These are phyloP conservation scores for Barnettozyma vustinii DNA, from an alignment of 805 yeast species.

Conservation along the genomic window DNA sequence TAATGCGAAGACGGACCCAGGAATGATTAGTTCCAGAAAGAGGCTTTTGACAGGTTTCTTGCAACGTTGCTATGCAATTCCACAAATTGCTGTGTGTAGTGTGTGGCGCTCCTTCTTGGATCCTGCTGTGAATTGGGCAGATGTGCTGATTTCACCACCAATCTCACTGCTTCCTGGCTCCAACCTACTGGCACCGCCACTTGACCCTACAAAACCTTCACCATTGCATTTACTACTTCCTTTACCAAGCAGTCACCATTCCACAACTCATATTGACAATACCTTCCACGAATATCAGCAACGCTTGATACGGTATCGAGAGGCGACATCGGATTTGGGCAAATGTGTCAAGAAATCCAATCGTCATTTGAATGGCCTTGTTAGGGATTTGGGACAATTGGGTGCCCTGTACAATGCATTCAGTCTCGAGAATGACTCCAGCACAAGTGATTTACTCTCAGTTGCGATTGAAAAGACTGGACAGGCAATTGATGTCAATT, in stretches of 20 bases:
- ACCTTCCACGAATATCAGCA: conserved; percentile 24
- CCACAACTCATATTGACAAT: conserved; percentile 24
- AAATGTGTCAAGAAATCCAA: conserved; percentile 23
- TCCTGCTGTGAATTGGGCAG: conserved; percentile 81
- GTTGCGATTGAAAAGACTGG: conserved; percentile 75
- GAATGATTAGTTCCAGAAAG: conserved; percentile 60
- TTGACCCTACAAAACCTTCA: conserved; percentile 50
- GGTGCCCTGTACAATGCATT: conserved; percentile 67
- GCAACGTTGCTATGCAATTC: conserved; percentile 62
- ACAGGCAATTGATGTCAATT: conserved; percentile 73
- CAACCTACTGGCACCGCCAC: conserved; percentile 55
- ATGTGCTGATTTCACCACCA: conserved; percentile 56
- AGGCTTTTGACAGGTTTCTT: conserved; percentile 73
- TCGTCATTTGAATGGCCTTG: conserved; percentile 44
- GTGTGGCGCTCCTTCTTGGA: conserved; percentile 77
- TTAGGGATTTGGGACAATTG: conserved; percentile 66
- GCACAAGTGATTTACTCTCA: conserved; percentile 32
- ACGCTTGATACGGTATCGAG: conserved; percentile 21
- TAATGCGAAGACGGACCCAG: conserved; percentile 37
- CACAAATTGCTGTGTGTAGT: conserved; percentile 49
- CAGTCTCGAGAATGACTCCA: conserved; percentile 40
- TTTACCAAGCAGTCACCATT: conserved; percentile 37
- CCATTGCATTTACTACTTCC: conserved; percentile 62
- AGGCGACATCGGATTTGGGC: conserved; percentile 18
- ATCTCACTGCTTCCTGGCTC: conserved; percentile 47